Evolutionary conservation across 1,284 basidiomycete genomes (phyloP), one percentile per base, ranked within the genome.

Genomic region (Malassezia globosa): DNA sequence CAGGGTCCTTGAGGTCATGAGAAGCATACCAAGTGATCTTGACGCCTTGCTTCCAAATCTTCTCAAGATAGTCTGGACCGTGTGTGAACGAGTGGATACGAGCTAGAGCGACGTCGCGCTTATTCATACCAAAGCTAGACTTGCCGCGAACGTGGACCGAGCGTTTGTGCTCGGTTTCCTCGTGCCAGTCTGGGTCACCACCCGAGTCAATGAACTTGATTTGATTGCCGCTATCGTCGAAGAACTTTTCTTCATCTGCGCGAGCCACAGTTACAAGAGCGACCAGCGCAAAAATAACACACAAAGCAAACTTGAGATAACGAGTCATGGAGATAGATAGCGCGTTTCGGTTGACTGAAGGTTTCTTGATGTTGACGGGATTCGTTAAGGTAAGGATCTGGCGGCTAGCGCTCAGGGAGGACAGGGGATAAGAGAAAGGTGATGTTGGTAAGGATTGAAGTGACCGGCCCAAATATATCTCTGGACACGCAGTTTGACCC

Each of bases 1-100:
- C 57, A 10, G 66, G 66, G 48, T 61, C 58, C 38, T 52, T 40
- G 24, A 69, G 55, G 42, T 69, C 66, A 25, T 67, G 38, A 35
- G 56, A 52, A 2, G 63, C 58, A 49, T 69, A 66, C 64, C 64
- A 69, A 24, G 64, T 69, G 51, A 67, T 59, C 44, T 60, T 48
- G 13, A 63, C 46, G 24, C 44, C 31, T 23, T 46, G 41, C 7
- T 21, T 27, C 54, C 54, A 59, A 31, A 64, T 23, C 26, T 49
- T 5, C 50, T 59, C 58, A 10, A 25, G 18, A 16, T 36, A 23
- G 4, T 33, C 25, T 6, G 58, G 55, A 10, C 54, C 56, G 27
- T 55, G 25, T 19, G 58, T 59, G 51, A 51, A 58, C 8, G 45
- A 35, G 23, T 56, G 40, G 35, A 18, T 23, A 38, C 21, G 18